Percentiles rank a stretch among this genome's conserved stretches.
These are phyloP conservation scores for Myrica gale DNA, from an alignment of 306 rosid genomes.

Conservation along the genomic window DNA sequence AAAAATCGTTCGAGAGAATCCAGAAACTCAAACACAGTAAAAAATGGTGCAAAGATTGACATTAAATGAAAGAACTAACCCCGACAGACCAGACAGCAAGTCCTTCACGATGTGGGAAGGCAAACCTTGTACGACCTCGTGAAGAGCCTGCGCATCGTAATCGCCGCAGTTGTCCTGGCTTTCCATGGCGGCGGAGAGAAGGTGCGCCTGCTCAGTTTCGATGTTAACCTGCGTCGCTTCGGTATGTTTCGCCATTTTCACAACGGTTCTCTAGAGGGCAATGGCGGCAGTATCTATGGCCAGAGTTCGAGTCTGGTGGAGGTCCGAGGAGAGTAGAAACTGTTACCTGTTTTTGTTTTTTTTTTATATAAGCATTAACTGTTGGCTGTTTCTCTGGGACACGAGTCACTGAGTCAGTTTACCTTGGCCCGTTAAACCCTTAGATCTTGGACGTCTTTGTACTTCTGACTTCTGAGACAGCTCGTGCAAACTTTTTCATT, in stretches of 20 bases:
- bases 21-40: neutral
- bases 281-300: neutral
- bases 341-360: neutral
- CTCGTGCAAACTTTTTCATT: too few relatives aligned
- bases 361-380: too few relatives aligned
- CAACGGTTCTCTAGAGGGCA: conserved; percentile 3
- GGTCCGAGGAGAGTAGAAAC: neutral
- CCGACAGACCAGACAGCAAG: conserved; percentile 48
- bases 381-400: too few relatives aligned
- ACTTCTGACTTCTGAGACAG: too few relatives aligned
- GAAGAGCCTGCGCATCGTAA: conserved; percentile 12
- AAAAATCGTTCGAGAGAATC: neutral
- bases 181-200: conserved; percentile 11
- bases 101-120: conserved; percentile 53
- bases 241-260: conserved; percentile 10
- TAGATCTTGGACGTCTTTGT: too few relatives aligned
- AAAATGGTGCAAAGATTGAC: neutral
- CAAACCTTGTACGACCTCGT: conserved; percentile 34
- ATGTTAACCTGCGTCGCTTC: neutral
- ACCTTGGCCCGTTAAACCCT: too few relatives aligned
- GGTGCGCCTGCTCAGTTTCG: neutral
- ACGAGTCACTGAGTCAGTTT: too few relatives aligned
- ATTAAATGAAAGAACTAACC: conserved; percentile 31
- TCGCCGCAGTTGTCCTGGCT: conserved; percentile 7
- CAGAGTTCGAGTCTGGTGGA: neutral